Evolutionary conservation across 1,139 yeast species (phyloP).

Genomic region (Pneumocystis sp.): DNA sequence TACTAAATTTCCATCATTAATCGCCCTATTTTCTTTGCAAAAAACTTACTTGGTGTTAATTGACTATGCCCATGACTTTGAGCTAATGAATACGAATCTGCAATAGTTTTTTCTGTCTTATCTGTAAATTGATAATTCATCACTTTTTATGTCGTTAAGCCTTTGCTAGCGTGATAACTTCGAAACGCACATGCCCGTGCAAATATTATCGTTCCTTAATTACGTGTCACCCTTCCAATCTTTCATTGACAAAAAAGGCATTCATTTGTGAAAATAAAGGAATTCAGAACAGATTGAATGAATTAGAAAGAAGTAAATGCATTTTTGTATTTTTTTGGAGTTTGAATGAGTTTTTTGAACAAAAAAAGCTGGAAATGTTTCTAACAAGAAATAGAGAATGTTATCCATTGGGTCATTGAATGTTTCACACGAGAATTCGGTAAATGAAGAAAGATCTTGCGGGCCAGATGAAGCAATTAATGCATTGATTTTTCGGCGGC

Average conservation of each 20-base stretch:
- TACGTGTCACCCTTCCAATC: background rate
- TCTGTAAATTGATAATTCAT: slow-evolving; percentile 48
- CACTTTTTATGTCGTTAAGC: slow-evolving; percentile 4
- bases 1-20: slow-evolving; percentile 20
- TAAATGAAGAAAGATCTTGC: background rate
- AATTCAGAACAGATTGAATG: background rate
- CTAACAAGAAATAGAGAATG: background rate
- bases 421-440: background rate
- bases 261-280: background rate
- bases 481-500: slow-evolving; percentile 7
- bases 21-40: background rate
- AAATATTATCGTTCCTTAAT: background rate
- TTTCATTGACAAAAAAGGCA: background rate
- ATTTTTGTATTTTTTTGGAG: background rate
- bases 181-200: background rate
- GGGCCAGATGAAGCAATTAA: background rate
- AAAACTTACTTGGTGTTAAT: slow-evolving; percentile 38
- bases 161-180: background rate
- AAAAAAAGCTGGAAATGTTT: background rate
- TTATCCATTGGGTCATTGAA: background rate
- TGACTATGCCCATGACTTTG: slow-evolving; percentile 73
- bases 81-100: slow-evolving; percentile 68
- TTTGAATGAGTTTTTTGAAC: background rate
- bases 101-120: slow-evolving; percentile 70
- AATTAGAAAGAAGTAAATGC: background rate